These are phyloP conservation scores for Candida freyschussii DNA, from an alignment of 1,139 yeast species.

Conservation along the genomic window DNA sequence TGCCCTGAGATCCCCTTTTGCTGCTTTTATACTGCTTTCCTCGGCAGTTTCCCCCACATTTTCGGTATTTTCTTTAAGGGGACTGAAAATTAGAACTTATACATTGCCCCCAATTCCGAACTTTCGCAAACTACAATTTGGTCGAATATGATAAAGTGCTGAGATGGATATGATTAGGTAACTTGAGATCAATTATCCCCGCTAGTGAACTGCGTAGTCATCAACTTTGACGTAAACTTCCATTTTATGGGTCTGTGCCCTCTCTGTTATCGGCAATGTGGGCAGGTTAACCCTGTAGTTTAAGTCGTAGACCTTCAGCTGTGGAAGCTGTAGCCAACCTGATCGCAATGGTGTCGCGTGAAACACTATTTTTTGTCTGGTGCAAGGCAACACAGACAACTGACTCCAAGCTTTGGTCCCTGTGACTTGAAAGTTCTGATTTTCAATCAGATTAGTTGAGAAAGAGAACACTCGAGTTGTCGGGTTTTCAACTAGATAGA, in stretches of 20 bases:
- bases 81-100: too few species aligned
- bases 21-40: too few species aligned
- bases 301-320: slow-evolving; percentile 56
- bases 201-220: too few species aligned
- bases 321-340: slow-evolving; percentile 45
- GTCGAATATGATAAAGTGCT: too few species aligned
- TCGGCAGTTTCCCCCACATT: too few species aligned
- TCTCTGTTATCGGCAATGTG: slow-evolving; percentile 30
- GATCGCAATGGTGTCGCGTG: slow-evolving; percentile 27
- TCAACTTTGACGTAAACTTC: slow-evolving; percentile 17
- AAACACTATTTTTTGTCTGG: slow-evolving; percentile 43
- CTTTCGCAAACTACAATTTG: too few species aligned
- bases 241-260: slow-evolving; percentile 15
- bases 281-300: slow-evolving; percentile 64
- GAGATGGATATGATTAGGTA: too few species aligned
- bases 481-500: slow-evolving; percentile 66
- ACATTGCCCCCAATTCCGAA: too few species aligned
- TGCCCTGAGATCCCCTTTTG: too few species aligned
- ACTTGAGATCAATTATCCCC: too few species aligned
- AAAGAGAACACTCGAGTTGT: slow-evolving; percentile 65
- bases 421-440: slow-evolving; percentile 32
- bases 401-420: slow-evolving; percentile 30
- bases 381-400: slow-evolving; percentile 54
- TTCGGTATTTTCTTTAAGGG: too few species aligned
- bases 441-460: slow-evolving; percentile 41